A percentile compares a stretch with the other conserved stretches of the same genome.
Evolutionary conservation across 2,329 filamentous ascomycete genomes (phyloP).

Genomic region (Fusarium sp.): DNA sequence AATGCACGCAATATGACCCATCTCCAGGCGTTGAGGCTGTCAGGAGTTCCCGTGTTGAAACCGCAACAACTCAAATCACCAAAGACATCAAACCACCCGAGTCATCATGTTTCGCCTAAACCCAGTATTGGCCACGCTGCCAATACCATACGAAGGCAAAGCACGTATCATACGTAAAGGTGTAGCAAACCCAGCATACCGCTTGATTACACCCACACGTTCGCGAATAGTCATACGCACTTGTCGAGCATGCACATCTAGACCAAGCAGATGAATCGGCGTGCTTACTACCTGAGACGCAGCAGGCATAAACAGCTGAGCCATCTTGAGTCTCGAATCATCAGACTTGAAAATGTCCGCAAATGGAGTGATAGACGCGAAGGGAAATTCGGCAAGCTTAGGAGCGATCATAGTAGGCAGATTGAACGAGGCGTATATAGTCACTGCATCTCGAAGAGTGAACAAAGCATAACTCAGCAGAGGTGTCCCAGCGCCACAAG

Average conservation of each 20-base stretch:
- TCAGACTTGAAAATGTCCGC: constrained; percentile 35
- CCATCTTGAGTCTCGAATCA: constrained; percentile 40
- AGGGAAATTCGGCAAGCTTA: constrained; percentile 38
- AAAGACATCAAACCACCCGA: constrained; percentile 11
- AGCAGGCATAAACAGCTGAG: constrained; percentile 40
- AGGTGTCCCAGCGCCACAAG: constrained; percentile 31
- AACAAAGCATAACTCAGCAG: constrained; percentile 40
- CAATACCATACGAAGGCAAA: constrained; percentile 40
- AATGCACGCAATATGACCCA: neutral
- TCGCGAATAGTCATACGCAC: constrained; percentile 30
- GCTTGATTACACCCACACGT: constrained; percentile 26
- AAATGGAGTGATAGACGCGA: constrained; percentile 32
- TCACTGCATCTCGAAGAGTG: constrained; percentile 39
- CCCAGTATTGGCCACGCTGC: constrained; percentile 40
- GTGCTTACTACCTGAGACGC: constrained; percentile 41
- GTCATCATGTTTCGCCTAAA: constrained; percentile 40
- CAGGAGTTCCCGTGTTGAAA: constrained; percentile 33
- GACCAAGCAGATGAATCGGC: constrained; percentile 40
- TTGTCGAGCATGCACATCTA: constrained; percentile 38
- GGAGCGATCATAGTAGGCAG: constrained; percentile 40
- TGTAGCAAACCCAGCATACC: constrained; percentile 33
- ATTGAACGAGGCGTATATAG: constrained; percentile 44
- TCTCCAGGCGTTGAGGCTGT: constrained; percentile 32
- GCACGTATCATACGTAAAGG: constrained; percentile 40
- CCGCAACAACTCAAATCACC: constrained; percentile 1